These are phyloP conservation scores for Phylloboletellus chloephorus DNA, from an alignment of 1,284 basidiomycete genomes.

Conservation along the genomic window DNA sequence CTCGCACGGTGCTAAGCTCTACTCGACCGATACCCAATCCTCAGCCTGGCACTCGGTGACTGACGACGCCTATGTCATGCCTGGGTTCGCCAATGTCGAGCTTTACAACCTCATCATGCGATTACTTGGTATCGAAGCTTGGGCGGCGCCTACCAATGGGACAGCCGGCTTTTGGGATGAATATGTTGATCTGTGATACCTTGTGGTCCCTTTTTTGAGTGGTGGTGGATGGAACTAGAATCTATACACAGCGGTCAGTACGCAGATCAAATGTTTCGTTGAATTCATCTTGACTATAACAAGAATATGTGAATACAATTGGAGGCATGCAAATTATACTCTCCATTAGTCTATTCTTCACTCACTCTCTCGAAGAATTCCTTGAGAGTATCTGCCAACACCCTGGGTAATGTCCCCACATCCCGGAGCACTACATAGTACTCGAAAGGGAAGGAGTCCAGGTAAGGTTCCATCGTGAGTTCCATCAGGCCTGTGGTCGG, in stretches of 20 bases:
- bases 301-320: background rate
- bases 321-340: background rate
- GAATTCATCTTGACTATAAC: background rate
- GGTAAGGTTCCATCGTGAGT: slow-evolving; percentile 83
- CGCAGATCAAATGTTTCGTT: slow-evolving; percentile 7
- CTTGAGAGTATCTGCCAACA: slow-evolving; percentile 85
- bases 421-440: slow-evolving; percentile 92
- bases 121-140: slow-evolving; percentile 59
- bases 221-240: background rate
- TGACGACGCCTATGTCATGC: slow-evolving; percentile 65
- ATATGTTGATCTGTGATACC: slow-evolving; percentile 43
- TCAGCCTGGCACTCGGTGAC: slow-evolving; percentile 63
- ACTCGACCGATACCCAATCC: slow-evolving; percentile 29
- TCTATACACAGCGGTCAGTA: background rate
- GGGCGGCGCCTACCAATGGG: slow-evolving; percentile 67
- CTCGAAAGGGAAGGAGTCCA: slow-evolving; percentile 98
- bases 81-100: slow-evolving; percentile 79
- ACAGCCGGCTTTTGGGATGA: slow-evolving; percentile 76
- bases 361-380: slow-evolving; percentile 86
- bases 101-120: slow-evolving; percentile 79
- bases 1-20: slow-evolving; percentile 55
- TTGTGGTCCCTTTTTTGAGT: background rate
- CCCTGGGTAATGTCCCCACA: slow-evolving; percentile 89
- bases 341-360: slow-evolving; percentile 35
- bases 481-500: slow-evolving; percentile 80